phyloP scores from a whole-genome alignment of 441 rosid genomes.

The Gossypium davidsonii region DNA sequence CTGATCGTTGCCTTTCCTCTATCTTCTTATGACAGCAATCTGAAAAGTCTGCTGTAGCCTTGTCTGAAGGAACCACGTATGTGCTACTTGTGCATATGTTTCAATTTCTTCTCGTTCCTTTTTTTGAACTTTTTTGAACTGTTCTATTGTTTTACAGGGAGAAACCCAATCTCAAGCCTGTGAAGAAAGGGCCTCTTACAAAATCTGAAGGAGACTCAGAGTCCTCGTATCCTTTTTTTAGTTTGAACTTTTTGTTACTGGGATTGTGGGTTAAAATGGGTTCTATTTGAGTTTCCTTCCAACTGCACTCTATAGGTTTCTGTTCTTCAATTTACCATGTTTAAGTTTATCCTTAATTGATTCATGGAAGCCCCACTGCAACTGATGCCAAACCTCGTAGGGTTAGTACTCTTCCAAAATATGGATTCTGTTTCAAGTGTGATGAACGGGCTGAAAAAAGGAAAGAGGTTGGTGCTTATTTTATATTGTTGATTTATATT shows the following conservation, averaged over 20 bases:
- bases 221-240: constrained; percentile 63
- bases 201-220: constrained; percentile 57
- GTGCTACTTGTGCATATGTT: constrained; percentile 19
- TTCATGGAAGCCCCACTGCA: constrained; percentile 51
- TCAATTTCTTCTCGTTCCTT: constrained; percentile 2
- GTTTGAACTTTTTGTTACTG: constrained; percentile 10
- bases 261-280: background rate
- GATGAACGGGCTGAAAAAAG: constrained; percentile 97
- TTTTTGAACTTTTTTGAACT: constrained; percentile 18
- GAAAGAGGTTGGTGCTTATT: constrained; percentile 59
- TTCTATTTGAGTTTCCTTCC: background rate
- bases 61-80: constrained; percentile 50
- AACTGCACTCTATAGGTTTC: constrained; percentile 11
- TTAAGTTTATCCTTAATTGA: constrained; percentile 33
- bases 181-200: constrained; percentile 45
- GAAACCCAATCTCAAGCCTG: constrained; percentile 45
- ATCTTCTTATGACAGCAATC: constrained; percentile 37
- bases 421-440: constrained; percentile 94
- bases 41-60: constrained; percentile 44
- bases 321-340: background rate
- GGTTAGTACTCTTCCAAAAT: constrained; percentile 78
- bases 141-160: constrained; percentile 53
- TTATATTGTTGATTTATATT: background rate
- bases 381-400: constrained; percentile 61
- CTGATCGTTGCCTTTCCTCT: constrained; percentile 26